Percentiles rank a stretch among this genome's conserved stretches.
phyloP scores from a whole-genome alignment of 345 rosid species.

The Cochlearia excelsa region DNA sequence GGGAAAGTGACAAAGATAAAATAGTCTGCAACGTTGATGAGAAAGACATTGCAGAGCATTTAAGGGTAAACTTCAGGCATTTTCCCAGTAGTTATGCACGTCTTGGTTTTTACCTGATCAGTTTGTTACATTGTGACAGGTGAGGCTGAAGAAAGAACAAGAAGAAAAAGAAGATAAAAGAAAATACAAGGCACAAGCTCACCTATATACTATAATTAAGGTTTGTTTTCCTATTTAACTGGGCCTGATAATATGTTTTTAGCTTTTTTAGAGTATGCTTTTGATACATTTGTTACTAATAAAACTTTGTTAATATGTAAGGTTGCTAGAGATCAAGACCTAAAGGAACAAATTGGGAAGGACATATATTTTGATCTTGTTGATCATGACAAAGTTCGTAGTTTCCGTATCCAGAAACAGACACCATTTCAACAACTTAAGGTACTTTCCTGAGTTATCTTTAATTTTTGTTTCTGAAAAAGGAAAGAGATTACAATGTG shows the following conservation, averaged over 20 bases:
- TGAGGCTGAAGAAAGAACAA: conserved; percentile 89
- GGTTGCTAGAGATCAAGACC: conserved; percentile 94
- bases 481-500: not conserved
- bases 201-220: conserved; percentile 83
- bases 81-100: conserved; percentile 14
- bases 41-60: too few species aligned
- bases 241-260: not conserved
- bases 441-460: conserved; percentile 44
- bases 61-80: conserved; percentile 58
- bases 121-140: conserved; percentile 42
- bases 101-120: conserved; percentile 25
- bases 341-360: conserved; percentile 79
- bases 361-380: conserved; percentile 92
- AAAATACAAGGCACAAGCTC: conserved; percentile 90
- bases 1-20: too few species aligned
- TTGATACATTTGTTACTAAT: conserved; percentile 20
- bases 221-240: conserved; percentile 34
- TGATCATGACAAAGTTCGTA: conserved; percentile 84
- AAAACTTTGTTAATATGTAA: conserved; percentile 26
- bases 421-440: conserved; percentile 68
- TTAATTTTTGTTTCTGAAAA: not conserved
- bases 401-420: conserved; percentile 89
- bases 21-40: too few species aligned
- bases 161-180: conserved; percentile 92
- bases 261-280: conserved; percentile 12